Conservation (phyloP, 441 rosid species). For the Aquilaria agallochum region DNA sequence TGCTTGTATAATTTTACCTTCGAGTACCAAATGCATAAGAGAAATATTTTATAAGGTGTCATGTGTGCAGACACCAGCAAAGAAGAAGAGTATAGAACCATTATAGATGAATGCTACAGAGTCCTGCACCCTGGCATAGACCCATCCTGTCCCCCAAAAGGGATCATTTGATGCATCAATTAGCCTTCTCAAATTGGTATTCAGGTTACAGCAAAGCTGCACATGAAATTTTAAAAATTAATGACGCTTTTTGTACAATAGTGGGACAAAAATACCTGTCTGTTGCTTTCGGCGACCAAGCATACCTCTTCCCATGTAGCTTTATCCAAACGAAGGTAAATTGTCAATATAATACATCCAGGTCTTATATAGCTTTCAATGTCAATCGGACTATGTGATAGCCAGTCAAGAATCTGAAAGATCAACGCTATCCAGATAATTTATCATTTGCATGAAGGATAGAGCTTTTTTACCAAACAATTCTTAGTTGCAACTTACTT, state of each 20-base stretch:
- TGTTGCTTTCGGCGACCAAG: slow-evolving; percentile 6
- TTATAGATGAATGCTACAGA: slow-evolving; percentile 33
- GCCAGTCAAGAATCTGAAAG: slow-evolving; percentile 43
- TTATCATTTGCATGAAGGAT: slow-evolving; percentile 4
- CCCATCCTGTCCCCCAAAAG: slow-evolving; percentile 45
- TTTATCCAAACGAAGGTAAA: slow-evolving; percentile 35
- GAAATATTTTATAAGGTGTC: no score
- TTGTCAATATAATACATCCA: slow-evolving; percentile 43
- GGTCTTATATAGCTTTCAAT: slow-evolving; percentile 50
- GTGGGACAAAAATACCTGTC: not conserved
- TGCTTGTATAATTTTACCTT: slow-evolving; percentile 8
- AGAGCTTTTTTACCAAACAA: slow-evolving; percentile 8
- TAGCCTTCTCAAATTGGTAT: slow-evolving; percentile 33
- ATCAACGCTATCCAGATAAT: slow-evolving; percentile 12
- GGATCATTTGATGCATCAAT: slow-evolving; percentile 29
- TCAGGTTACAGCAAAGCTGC: slow-evolving; percentile 35
- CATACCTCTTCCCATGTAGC: slow-evolving; percentile 41
- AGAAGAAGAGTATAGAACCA: slow-evolving; percentile 24
- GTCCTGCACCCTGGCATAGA: slow-evolving; percentile 34
- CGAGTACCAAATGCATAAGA: not conserved
- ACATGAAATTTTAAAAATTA: slow-evolving; percentile 12
- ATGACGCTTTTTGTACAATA: slow-evolving; percentile 1
- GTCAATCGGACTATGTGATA: slow-evolving; percentile 42
- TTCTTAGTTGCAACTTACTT: slow-evolving; percentile 23
- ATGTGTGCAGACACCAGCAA: not conserved